Evolutionary conservation across 2,329 filamentous ascomycete genomes (phyloP).

Genomic region (Aspergillus hiratsukae): DNA sequence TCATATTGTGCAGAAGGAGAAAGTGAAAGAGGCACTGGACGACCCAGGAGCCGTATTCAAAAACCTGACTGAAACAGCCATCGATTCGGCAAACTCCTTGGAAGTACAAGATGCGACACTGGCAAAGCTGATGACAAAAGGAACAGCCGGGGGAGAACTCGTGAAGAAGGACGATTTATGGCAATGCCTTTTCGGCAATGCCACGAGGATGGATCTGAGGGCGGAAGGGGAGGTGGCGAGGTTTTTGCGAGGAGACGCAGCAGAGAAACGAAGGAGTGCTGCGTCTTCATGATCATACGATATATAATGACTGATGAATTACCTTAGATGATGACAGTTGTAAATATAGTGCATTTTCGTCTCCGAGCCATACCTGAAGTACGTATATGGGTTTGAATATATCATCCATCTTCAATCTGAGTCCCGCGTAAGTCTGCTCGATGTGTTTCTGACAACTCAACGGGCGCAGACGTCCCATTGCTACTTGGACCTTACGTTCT

Average conservation of each 20-base stretch:
- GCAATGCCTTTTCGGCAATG: conserved; percentile 76
- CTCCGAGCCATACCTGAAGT: background rate
- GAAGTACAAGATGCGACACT: conserved; percentile 73
- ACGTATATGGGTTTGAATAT: background rate
- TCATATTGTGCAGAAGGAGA: conserved; percentile 59
- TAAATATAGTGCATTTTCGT: background rate
- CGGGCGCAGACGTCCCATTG: background rate
- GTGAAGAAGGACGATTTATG: conserved; percentile 77
- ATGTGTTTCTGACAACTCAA: background rate
- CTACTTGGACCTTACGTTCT: background rate
- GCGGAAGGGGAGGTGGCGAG: conserved; percentile 45
- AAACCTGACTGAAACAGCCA: conserved; percentile 53
- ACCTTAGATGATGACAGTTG: background rate
- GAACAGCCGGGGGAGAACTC: conserved; percentile 69
- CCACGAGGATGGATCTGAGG: conserved; percentile 25
- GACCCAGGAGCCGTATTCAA: conserved; percentile 9
- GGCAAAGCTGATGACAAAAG: conserved; percentile 65
- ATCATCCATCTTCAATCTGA: background rate
- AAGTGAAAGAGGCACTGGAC: conserved; percentile 24
- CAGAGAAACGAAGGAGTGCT: conserved; percentile 40
- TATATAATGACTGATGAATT: conserved; percentile 1
- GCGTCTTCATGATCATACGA: background rate
- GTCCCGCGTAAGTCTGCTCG: background rate
- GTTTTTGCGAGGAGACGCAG: conserved; percentile 53
- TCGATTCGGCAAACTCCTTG: conserved; percentile 80